These are phyloP conservation scores for Harringtonia aguacate DNA, from an alignment of 2,329 filamentous ascomycete species.

Conservation along the genomic window DNA sequence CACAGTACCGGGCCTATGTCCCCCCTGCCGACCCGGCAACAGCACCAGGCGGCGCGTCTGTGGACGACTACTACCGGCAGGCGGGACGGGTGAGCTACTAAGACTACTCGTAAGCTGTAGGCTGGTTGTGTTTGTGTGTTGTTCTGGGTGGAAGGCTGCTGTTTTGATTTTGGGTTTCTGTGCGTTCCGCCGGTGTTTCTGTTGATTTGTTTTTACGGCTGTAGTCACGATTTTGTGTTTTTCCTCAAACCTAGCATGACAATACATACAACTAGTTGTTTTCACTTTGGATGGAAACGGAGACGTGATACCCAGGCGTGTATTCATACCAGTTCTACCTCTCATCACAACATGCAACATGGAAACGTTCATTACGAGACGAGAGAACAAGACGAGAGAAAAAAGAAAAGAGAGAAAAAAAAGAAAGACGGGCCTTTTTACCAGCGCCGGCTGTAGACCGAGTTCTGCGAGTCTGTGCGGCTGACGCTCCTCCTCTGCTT, in stretches of 20 bases:
- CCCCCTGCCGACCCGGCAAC: conserved; percentile 32
- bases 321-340: too few relatives aligned
- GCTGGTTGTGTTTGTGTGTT: neutral
- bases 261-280: neutral
- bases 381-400: too few relatives aligned
- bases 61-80: conserved; percentile 47
- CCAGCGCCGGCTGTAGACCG: conserved; percentile 10
- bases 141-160: neutral
- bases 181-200: neutral
- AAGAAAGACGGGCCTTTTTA: neutral
- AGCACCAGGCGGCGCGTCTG: conserved; percentile 22
- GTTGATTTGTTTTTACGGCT: neutral
- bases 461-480: neutral
- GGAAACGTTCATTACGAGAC: too few relatives aligned
- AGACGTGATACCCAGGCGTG: too few relatives aligned
- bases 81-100: conserved; percentile 10
- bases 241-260: too few relatives aligned
- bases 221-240: neutral
- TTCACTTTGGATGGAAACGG: too few relatives aligned
- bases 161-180: neutral
- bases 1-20: conserved; percentile 51
- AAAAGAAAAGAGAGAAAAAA: too few relatives aligned
- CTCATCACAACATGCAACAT: too few relatives aligned
- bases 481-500: neutral
- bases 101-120: neutral